Evolutionary conservation across 805 yeast species (phyloP), one percentile per base, ranked within the genome.

Genomic region (Candida montana): DNA sequence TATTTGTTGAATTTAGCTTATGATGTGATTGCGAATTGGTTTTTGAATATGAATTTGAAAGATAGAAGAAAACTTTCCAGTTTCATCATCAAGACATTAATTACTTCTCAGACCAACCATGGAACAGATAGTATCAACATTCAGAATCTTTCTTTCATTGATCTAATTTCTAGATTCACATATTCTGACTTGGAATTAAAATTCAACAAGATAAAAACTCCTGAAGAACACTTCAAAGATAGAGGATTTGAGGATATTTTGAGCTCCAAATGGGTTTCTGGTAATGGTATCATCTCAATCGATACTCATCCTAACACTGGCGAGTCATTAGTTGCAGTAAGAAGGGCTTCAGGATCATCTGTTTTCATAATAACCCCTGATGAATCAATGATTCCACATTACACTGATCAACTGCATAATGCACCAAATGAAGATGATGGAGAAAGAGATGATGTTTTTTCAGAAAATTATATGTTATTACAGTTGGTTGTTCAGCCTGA

Each of bases 21-120:
- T 55, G 72, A 70, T 36, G 83, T 85, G 3, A 75, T 88, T 20
- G 66, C 82, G 2, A 70, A 73, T 33, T 84, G 95, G 90, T 86
- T 80, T 49, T 61, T 86, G 51, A 75, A 80, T 42, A 72, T 87
- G 56, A 69, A 71, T 15, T 45, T 81, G 45, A 63, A 62, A n/a
- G 80, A 79, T 37, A 68, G 95, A 33, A 70, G 71, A 37, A 67
- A 70, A 29, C 52, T 86, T 29, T 75, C 83, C 1, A 72, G 86
- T 2, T 88, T 77, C 52, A 69, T 88, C 11, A 69, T 79, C 30
- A 72, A 76, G 42, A 79, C 77, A 47, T 57, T 87, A 40, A 62
- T 75, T 3, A 50, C 63, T 2, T 63, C 70, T 17, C 67, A 72
- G 10, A 62, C 63, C 33, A 63, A 65, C 29, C 53, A 55, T 37